A percentile compares a stretch with the other conserved stretches of the same genome.
Evolutionary conservation across 495 filamentous ascomycete species (phyloP).

Genomic region (Xylaria curta): DNA sequence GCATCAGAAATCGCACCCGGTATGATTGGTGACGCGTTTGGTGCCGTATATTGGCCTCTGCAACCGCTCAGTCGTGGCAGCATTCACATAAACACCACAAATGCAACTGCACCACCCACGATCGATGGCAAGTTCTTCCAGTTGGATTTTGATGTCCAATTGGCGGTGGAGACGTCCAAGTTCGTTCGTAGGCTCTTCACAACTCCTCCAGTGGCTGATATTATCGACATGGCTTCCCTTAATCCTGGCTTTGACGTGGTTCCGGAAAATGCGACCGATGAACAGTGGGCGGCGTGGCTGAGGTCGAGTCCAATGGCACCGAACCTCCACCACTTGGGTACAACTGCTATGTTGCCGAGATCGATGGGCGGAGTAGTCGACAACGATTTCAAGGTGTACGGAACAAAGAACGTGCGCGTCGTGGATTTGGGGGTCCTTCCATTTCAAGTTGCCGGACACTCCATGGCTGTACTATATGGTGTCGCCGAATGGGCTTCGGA

Average conservation of each 20-base stretch:
- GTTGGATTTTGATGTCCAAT: conserved; percentile 17
- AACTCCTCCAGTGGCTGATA: conserved; percentile 16
- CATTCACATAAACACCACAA: conserved; percentile 53
- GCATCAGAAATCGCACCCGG: conserved; percentile 16
- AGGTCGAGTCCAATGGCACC: conserved; percentile 14
- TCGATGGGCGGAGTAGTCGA: conserved; percentile 57
- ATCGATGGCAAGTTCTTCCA: conserved; percentile 19
- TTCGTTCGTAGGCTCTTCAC: conserved; percentile 15
- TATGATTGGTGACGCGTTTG: conserved; percentile 14
- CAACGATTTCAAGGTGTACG: conserved; percentile 55
- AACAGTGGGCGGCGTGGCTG: conserved; percentile 22
- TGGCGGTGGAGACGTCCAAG: conserved; percentile 17
- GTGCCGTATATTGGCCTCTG: conserved; percentile 33
- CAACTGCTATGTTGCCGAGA: conserved; percentile 56
- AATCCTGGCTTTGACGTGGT: conserved; percentile 19
- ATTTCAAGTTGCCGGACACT: conserved; percentile 21
- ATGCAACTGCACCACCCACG: conserved; percentile 17
- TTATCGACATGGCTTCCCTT: conserved; percentile 5
- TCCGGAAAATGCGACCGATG: conserved; percentile 27
- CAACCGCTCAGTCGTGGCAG: conserved; percentile 60
- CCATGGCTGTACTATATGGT: conserved; percentile 22
- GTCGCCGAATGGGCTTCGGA: conserved; percentile 26
- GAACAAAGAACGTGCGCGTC: conserved; percentile 44
- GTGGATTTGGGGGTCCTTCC: conserved; percentile 43
- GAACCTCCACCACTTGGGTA: conserved; percentile 47